Conservation (phyloP, 768 basidiomycete species). For the Lactifluus piperatus region DNA sequence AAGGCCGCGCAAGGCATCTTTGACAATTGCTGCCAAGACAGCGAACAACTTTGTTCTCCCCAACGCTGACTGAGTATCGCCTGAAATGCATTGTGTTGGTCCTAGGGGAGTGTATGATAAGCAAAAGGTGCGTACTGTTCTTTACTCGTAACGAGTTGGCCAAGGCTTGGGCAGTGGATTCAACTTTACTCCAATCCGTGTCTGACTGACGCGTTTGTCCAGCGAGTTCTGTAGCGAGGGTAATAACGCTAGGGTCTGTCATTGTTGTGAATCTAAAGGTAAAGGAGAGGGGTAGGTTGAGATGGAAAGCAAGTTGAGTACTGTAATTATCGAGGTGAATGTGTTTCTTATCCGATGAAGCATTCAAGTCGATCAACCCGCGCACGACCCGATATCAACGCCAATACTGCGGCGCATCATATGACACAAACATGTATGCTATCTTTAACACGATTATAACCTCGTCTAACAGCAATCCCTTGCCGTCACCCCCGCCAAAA, state of each 20-base stretch:
- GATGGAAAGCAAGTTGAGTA: no score
- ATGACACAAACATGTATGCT: no score
- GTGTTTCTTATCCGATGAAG: no score
- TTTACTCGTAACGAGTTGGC: conserved; percentile 15
- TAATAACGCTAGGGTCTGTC: conserved; percentile 8
- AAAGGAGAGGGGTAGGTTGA: background rate
- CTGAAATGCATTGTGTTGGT: conserved; percentile 28
- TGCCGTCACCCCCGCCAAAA: no score
- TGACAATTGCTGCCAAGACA: conserved; percentile 52
- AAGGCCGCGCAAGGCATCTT: conserved; percentile 42
- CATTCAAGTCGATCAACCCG: no score
- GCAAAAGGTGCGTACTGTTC: conserved; percentile 7
- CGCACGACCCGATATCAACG: no score
- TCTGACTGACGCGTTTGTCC: conserved; percentile 10
- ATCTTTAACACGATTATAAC: no score
- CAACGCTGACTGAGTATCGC: conserved; percentile 61
- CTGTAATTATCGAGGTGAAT: no score
- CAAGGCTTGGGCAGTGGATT: conserved; percentile 11
- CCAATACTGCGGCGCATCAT: no score
- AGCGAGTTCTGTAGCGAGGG: conserved; percentile 13
- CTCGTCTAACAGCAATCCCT: no score
- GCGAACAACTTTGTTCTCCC: conserved; percentile 59
- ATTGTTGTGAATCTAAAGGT: conserved; percentile 1
- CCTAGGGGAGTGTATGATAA: background rate
- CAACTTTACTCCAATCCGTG: conserved; percentile 17